Base-by-base conservation (phyloP, 345 rosid species). In the Erysimum cheiranthoides region DNA sequence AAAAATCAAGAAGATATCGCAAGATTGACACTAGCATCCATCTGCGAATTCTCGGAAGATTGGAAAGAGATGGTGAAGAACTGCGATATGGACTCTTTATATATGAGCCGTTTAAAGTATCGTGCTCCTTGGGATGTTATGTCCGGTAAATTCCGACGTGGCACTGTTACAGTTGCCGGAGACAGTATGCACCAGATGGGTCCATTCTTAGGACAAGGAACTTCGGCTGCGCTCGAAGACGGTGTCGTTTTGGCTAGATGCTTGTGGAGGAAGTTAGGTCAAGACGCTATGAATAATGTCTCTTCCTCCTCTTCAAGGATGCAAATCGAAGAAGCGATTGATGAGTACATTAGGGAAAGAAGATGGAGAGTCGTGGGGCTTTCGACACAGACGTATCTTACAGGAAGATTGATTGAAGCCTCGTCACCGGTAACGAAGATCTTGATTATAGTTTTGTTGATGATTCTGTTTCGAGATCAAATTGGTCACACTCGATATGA, bases 121-220 rank as follows among this genome's bases (percentile, higher is more conserved):
- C 82, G 82, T 0, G 45, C 78, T 8, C 90, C 84, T 13, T 81
- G 84, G 86, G 84, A 82, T 7, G 46, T 84, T 17, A 30, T 82
- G 16, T 34, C 46, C 0, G 79, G 78, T 10, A 78, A 49, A 14
- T 81, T 76, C 51, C 47, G 78, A 38, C 81, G 66, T 38, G 86
- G 88, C 54, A 76, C 78, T 0, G 80, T 80, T 27, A 85, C 84
- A 27, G 87, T 86, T 11, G 86, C 87, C 1, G 85, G 93, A 8
- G 86, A 84, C 36, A 81, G 84, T 45, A 73, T 86, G 86, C 90
- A 85, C 10, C 47, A 71, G 17, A 88, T 85, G 90, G 81, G 82
- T 39, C 93, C 87, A 7, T 84, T 82, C 66, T 13, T 84, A 7
- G 86, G 88, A 43, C 89, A 85, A 57, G 91, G 88, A 4, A 84